Base-by-base conservation (phyloP, 352 stramenopile species). In the Globisporangium barbulae region DNA sequence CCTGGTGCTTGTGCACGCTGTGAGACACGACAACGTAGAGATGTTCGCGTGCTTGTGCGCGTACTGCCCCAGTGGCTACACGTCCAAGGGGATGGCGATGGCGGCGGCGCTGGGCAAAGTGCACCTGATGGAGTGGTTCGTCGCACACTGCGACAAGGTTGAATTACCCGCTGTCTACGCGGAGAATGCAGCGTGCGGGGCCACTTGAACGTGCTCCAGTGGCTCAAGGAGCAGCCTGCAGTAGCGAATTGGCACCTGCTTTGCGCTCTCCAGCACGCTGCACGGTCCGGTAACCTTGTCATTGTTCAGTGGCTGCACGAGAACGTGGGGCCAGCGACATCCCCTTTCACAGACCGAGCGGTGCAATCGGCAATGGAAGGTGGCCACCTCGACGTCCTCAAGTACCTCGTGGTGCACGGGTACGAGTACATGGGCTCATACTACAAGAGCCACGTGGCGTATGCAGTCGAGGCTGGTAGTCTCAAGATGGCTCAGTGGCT, bases 31-130 rank as follows among this genome's bases (percentile, higher is more conserved):
- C 53, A 59, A 48, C 8, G 53, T 44, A 4, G 5, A 10, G 31
- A 35, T 47, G 41, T 5, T 47, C 12, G 13, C 0, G 45, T 52
- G n/a, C 19, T 19, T 52, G 6, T 17, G 8, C 45, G n/a, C 30
- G 52, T 59, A 37, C 21, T 59, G 53, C 25, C 53, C 35, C 10
- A 13, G 3, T 0, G 53, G 53, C 2, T 37, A 49, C 4, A 35
- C 21, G 10, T 28, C 53, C 13, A 42, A 48, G 9, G 53, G 53
- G 4, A 39, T 59, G 10, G 53, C 28, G 13, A 21, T 30, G 10
- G 35, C 53, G 9, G 35, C 35, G 35, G 2, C 6, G 28, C 12
- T 59, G n/a, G 37, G 53, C 53, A 59, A 59, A 44, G 21, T 59
- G 31, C 31, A 54, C 28, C 21, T n/a, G 5, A 21, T 35, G 48